These are phyloP conservation scores for Clarireedia sp. DNA, from an alignment of 2,329 filamentous ascomycete species.

Conservation along the genomic window DNA sequence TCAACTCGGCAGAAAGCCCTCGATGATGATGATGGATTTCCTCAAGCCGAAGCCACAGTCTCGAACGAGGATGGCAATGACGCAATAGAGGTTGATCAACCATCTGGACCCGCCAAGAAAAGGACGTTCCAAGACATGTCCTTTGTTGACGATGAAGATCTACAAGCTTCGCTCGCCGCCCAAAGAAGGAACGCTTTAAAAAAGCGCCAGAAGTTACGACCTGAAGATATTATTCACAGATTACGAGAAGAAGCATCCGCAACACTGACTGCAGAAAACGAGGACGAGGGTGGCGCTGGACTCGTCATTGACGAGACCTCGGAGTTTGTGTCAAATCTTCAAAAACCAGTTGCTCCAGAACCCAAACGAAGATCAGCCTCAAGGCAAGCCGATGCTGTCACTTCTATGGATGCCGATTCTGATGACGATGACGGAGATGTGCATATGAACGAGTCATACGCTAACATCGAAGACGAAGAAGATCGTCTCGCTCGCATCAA, in stretches of 20 bases:
- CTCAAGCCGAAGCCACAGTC: slow-evolving; percentile 31
- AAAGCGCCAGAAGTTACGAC: slow-evolving; percentile 79
- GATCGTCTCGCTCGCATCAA: slow-evolving; percentile 42
- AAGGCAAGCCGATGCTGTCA: slow-evolving; percentile 34
- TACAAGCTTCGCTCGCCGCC: slow-evolving; percentile 77
- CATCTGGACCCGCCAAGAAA: slow-evolving; percentile 47
- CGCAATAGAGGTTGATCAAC: slow-evolving; percentile 70
- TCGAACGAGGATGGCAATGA: slow-evolving; percentile 32
- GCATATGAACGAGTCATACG: slow-evolving; percentile 29
- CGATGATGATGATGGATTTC: slow-evolving; percentile 54
- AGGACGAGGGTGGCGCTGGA: slow-evolving; percentile 48
- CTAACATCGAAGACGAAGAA: slow-evolving; percentile 36
- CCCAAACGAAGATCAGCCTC: slow-evolving; percentile 33
- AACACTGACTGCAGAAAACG: slow-evolving; percentile 47
- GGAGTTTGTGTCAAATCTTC: slow-evolving; percentile 84
- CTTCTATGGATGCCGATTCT: slow-evolving; percentile 38
- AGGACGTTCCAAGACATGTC: slow-evolving; percentile 56
- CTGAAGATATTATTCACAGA: slow-evolving; percentile 79
- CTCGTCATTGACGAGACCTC: slow-evolving; percentile 94
- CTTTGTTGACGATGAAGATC: slow-evolving; percentile 84
- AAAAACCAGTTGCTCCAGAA: slow-evolving; percentile 54
- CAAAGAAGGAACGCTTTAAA: slow-evolving; percentile 80
- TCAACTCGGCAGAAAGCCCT: slow-evolving; percentile 60
- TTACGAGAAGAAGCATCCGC: slow-evolving; percentile 54
- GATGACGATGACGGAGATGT: slow-evolving; percentile 36